Percentiles rank a stretch among this genome's conserved stretches.
Conservation (phyloP, 805 yeast species). For the Ogataea methylovora region DNA sequence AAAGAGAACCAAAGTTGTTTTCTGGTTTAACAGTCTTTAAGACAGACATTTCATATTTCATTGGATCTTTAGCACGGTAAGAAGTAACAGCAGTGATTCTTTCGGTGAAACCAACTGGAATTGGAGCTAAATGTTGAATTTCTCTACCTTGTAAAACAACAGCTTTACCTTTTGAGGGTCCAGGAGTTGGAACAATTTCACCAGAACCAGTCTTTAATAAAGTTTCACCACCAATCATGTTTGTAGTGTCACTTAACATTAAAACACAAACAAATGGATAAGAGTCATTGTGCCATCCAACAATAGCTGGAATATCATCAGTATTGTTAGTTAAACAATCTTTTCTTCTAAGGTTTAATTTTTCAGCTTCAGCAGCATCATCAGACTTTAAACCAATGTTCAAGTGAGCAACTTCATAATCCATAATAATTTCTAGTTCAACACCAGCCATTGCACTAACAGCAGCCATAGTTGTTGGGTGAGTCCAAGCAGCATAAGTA, state of each 20-base stretch:
- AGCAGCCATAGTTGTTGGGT: constrained; percentile 47
- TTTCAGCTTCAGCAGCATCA: constrained; percentile 26
- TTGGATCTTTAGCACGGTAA: constrained; percentile 32
- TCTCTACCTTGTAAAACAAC: constrained; percentile 41
- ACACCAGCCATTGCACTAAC: constrained; percentile 53
- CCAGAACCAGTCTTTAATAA: constrained; percentile 40
- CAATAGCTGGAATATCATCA: constrained; percentile 43
- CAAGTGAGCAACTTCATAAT: constrained; percentile 48
- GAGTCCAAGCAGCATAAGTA: constrained; percentile 49
- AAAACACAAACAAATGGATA: constrained; percentile 59
- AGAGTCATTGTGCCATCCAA: constrained; percentile 59
- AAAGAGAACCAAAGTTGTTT: constrained; percentile 26
- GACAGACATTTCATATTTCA: constrained; percentile 30
- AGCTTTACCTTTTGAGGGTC: constrained; percentile 45
- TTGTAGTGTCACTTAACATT: constrained; percentile 51
- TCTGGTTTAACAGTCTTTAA: constrained; percentile 35
- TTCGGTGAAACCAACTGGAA: constrained; percentile 32
- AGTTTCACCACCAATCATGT: constrained; percentile 59
- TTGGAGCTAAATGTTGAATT: constrained; percentile 38
- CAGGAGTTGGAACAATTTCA: constrained; percentile 24
- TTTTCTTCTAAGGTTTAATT: constrained; percentile 15
- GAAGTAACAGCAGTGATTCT: constrained; percentile 37
- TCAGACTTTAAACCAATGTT: constrained; percentile 40
- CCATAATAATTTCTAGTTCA: constrained; percentile 46
- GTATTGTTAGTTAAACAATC: constrained; percentile 14